phyloP scores from a whole-genome alignment of 2,329 filamentous ascomycete species.

The Paecilomyces sp. region DNA sequence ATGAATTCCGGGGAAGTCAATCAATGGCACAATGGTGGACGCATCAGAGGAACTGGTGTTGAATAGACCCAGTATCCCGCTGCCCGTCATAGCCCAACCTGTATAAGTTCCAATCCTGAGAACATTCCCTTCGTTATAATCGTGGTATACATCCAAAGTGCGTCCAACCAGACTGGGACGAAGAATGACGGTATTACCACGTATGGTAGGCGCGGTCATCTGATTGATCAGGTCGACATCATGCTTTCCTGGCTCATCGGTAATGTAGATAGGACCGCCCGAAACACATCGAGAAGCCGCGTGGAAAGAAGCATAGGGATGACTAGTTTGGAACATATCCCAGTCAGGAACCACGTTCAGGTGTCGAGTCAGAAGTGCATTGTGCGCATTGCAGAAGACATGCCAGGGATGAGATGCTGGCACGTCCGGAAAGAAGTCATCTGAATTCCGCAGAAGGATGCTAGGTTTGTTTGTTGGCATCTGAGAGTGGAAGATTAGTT shows the following conservation, averaged over 20 bases:
- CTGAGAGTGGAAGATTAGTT: slow-evolving; percentile 78
- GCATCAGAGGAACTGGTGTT: slow-evolving; percentile 62
- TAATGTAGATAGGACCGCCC: slow-evolving; percentile 91
- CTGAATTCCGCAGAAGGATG: slow-evolving; percentile 76
- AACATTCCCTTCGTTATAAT: slow-evolving; percentile 65
- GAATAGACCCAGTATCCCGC: slow-evolving; percentile 74
- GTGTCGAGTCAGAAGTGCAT: slow-evolving; percentile 71
- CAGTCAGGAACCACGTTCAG: slow-evolving; percentile 82
- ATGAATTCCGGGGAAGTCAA: slow-evolving; percentile 65
- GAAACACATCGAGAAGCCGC: slow-evolving; percentile 84
- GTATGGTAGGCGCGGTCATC: slow-evolving; percentile 68
- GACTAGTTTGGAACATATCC: slow-evolving; percentile 66
- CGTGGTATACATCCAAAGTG: slow-evolving; percentile 64
- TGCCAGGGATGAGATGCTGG: slow-evolving; percentile 86
- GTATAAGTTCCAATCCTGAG: slow-evolving; percentile 76
- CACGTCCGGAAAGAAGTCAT: slow-evolving; percentile 81
- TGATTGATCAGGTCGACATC: slow-evolving; percentile 67
- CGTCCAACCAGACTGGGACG: slow-evolving; percentile 69
- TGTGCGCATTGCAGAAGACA: slow-evolving; percentile 89
- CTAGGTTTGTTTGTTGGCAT: slow-evolving; percentile 67
- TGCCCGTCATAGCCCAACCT: slow-evolving; percentile 60
- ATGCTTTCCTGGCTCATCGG: slow-evolving; percentile 78
- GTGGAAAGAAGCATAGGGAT: slow-evolving; percentile 72
- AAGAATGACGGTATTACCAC: slow-evolving; percentile 71
- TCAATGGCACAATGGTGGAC: slow-evolving; percentile 63